Evolutionary conservation across 2,329 filamentous ascomycete species (phyloP).

Genomic region (Tolypocladium cylindrosporum): DNA sequence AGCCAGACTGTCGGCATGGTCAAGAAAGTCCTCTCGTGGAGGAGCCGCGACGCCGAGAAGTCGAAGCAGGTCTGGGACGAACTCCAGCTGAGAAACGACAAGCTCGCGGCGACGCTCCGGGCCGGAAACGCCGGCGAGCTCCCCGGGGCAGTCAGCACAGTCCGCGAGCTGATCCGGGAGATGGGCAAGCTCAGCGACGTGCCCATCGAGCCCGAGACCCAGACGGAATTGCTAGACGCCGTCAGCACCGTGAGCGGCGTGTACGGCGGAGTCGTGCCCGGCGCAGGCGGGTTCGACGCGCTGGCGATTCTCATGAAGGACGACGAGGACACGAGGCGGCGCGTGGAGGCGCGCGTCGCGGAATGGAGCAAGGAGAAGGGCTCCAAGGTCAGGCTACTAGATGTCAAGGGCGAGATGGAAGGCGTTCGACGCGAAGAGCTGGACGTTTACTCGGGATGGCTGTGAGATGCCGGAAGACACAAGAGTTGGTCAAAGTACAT

Average conservation of each 20-base stretch:
- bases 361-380: constrained; percentile 53
- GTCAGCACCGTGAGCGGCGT: constrained; percentile 66
- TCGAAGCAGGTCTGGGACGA: constrained; percentile 64
- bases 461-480: constrained; percentile 11
- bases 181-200: constrained; percentile 70
- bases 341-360: constrained; percentile 51
- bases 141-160: constrained; percentile 34
- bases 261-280: constrained; percentile 83
- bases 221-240: constrained; percentile 76
- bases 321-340: constrained; percentile 49
- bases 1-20: constrained; percentile 94
- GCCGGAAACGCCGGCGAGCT: constrained; percentile 34
- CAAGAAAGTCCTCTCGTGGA: constrained; percentile 80
- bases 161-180: constrained; percentile 55
- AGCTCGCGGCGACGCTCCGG: constrained; percentile 54
- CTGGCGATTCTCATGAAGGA: constrained; percentile 72
- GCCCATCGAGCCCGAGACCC: constrained; percentile 79
- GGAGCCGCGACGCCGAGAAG: constrained; percentile 50
- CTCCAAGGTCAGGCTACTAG: constrained; percentile 57
- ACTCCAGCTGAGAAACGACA: constrained; percentile 66
- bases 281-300: constrained; percentile 89
- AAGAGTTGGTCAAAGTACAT: too few relatives aligned
- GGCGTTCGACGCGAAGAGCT: constrained; percentile 43
- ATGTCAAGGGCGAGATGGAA: constrained; percentile 63
- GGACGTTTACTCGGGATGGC: constrained; percentile 33